Base-by-base conservation (phyloP, 2,329 filamentous ascomycete genomes). In the Penicillium sp. region DNA sequence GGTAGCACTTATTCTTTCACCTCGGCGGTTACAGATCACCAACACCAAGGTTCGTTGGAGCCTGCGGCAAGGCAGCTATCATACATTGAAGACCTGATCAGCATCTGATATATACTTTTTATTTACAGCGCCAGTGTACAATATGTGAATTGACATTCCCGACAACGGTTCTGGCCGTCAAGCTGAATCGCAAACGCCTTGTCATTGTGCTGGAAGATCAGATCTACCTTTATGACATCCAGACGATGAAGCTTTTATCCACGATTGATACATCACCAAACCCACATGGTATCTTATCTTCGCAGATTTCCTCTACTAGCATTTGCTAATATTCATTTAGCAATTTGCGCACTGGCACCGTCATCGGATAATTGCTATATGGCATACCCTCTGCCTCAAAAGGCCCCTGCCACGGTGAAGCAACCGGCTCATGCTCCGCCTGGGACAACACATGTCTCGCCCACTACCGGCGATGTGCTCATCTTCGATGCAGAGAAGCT, bases 71-170 rank as follows among this genome's bases (percentile, higher is more conserved):
- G 50, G 50, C 48, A 54, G 19, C 51, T 42, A 57, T 47, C 23
- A 14, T 50, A 54, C n/a, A 37, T 46, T 45, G 10, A 13, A 23
- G 14, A 35, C n/a, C 27, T 33, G 39, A 43, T 25, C 37, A 29
- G 23, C 7, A 37, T 52, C 57, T 60, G 33, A 63, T 50, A 37
- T 37, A 27, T 26, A 37, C 9, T 42, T 44, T 47, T 25, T n/a
- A 6, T 31, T 26, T 55, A 61, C 72, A 88, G 85, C 81, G 86
- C 63, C 83, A 88, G 75, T 88, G 93, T 43, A 91, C 96, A 58
- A 98, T 99, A 74, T 99, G 95, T 85, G 95, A 99, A 76, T 90
- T 99, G 72, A 98, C 93, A 3, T 99, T 99, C 68, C 93, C 93
- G 13, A 96, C 93, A n/a, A 92, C 93, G 50, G 92, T 99, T 11